Conservation (phyloP, 352 stramenopile species). For the Pythium volutum region DNA sequence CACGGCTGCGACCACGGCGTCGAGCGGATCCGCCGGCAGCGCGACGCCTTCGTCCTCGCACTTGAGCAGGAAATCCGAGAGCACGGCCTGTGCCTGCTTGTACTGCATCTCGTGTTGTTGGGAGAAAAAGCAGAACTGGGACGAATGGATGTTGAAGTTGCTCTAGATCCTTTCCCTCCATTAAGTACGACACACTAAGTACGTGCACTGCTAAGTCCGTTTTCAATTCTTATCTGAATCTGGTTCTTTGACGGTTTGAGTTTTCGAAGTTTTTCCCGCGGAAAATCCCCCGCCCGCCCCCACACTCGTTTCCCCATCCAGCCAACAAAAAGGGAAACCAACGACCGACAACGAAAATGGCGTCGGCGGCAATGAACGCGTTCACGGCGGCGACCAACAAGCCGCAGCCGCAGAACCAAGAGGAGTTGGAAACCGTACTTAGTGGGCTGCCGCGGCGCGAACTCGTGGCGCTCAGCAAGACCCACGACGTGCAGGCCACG, state of each 20-base stretch:
- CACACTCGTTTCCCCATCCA: conserved; percentile 5
- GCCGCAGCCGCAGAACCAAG: conserved; percentile 1
- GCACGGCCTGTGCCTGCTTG: conserved; percentile 42
- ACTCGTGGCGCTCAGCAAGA: conserved; percentile 26
- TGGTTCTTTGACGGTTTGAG: conserved; percentile 4
- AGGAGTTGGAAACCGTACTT: conserved; percentile 19
- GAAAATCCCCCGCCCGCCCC: background rate
- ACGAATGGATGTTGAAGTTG: conserved; percentile 5
- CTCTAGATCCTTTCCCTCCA: background rate
- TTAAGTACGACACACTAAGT: background rate
- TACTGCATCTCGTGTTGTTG: conserved; percentile 39
- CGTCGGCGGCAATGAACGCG: conserved; percentile 11
- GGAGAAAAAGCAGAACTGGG: background rate
- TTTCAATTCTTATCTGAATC: background rate
- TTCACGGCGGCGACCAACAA: conserved; percentile 12
- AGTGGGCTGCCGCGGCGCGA: conserved; percentile 18
- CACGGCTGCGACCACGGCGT: conserved; percentile 41
- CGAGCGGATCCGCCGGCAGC: conserved; percentile 46
- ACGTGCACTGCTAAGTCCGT: conserved; percentile 2
- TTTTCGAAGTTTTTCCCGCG: conserved; percentile 15
- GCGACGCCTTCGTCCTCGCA: conserved; percentile 49
- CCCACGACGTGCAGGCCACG: conserved; percentile 22
- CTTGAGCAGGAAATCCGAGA: conserved; percentile 66
- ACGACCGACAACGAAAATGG: background rate
- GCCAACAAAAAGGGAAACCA: background rate